Conservation (phyloP, 768 basidiomycete genomes). For the Leccinellum rugosiceps region DNA sequence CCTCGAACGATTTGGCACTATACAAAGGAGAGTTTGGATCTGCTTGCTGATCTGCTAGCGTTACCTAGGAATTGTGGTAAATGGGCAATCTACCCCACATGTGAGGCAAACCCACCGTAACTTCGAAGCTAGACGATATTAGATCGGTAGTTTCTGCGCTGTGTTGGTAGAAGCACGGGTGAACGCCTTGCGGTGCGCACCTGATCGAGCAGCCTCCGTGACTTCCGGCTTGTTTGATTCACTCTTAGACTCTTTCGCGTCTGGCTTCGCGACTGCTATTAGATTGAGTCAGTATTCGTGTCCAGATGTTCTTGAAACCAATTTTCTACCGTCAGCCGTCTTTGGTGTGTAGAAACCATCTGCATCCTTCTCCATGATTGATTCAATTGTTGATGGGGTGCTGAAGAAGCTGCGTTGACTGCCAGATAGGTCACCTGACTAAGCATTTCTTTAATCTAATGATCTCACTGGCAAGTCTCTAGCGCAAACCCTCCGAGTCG, state of each 20-base stretch:
- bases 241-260: constrained; percentile 27
- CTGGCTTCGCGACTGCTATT: constrained; percentile 18
- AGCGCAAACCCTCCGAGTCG: not conserved
- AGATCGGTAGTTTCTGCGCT: constrained; percentile 49
- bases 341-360: constrained; percentile 74
- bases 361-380: constrained; percentile 64
- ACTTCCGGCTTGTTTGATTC: constrained; percentile 24
- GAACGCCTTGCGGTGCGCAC: constrained; percentile 13
- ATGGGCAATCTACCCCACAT: not conserved
- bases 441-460: constrained; percentile 22
- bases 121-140: constrained; percentile 79
- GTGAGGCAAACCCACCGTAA: constrained; percentile 49
- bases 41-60: constrained; percentile 91
- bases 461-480: no score
- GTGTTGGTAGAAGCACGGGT: not conserved
- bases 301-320: not conserved
- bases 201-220: constrained; percentile 16
- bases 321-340: constrained; percentile 37
- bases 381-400: constrained; percentile 18
- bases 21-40: constrained; percentile 95
- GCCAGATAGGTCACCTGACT: constrained; percentile 16
- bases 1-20: constrained; percentile 92
- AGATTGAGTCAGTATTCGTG: constrained; percentile 7
- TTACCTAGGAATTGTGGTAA: constrained; percentile 57
- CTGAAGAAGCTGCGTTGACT: not conserved